A percentile compares a stretch with the other conserved stretches of the same genome.
phyloP scores from a whole-genome alignment of 805 yeast genomes.

The Teunomyces pallodes region DNA sequence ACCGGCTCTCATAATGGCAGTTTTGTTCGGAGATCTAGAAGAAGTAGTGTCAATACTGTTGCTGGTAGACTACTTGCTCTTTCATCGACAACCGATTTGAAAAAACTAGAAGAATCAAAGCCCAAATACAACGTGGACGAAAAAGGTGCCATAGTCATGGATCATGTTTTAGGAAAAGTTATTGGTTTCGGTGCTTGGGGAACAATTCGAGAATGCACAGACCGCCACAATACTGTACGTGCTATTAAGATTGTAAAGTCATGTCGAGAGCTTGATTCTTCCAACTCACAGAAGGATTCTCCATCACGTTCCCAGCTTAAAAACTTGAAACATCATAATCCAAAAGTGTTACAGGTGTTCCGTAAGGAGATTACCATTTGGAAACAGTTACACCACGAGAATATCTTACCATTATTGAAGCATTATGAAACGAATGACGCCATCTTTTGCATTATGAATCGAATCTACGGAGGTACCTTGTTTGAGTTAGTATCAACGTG shows the following conservation, averaged over 20 bases:
- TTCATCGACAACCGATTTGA: slow-evolving; percentile 35
- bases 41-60: slow-evolving; percentile 34
- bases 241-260: slow-evolving; percentile 65
- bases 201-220: slow-evolving; percentile 66
- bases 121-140: slow-evolving; percentile 51
- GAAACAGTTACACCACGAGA: slow-evolving; percentile 63
- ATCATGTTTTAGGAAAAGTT: slow-evolving; percentile 63
- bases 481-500: slow-evolving; percentile 71
- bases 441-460: slow-evolving; percentile 69
- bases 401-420: slow-evolving; percentile 60
- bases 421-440: slow-evolving; percentile 60
- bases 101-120: slow-evolving; percentile 19
- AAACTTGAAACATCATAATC: slow-evolving; percentile 31
- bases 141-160: slow-evolving; percentile 65
- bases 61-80: slow-evolving; percentile 40
- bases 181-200: slow-evolving; percentile 94
- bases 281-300: slow-evolving; percentile 8
- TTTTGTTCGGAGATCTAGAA: slow-evolving; percentile 28
- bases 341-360: slow-evolving; percentile 55
- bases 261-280: slow-evolving; percentile 15
- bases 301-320: slow-evolving; percentile 6
- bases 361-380: slow-evolving; percentile 73
- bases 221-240: slow-evolving; percentile 28
- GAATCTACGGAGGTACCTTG: slow-evolving; percentile 73
- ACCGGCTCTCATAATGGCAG: slow-evolving; percentile 21